Evolutionary conservation across 2,329 filamentous ascomycete species (phyloP), one percentile per base, ranked within the genome.

Genomic region (Aspergillus awamori): DNA sequence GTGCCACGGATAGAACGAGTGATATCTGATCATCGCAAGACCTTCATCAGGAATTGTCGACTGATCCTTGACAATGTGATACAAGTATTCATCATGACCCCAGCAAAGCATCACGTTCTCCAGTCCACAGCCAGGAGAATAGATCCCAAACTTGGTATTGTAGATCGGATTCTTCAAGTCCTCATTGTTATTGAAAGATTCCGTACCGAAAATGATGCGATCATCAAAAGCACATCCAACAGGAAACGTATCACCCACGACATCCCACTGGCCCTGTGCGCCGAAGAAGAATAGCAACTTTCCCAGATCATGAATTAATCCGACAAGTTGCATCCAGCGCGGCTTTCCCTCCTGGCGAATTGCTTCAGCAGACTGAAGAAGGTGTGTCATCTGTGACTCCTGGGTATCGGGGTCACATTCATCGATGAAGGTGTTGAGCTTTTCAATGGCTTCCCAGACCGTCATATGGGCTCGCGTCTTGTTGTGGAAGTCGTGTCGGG

Each of bases 1-100:
- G 79, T 96, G 93, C 93, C 92, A 97, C 13, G 93, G 89, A 79
- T 97, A 97, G 79, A 96, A 96, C 5, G 88, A 92, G 80, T 97
- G 93, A 79, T 96, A 96, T 59, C 93, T 83, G 75, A 97, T 95
- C 91, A 97, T 96, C 63, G 92, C 93, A 10, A 97, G 84, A 0
- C 89, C 90, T 83, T 96, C 92, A 49, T 85, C 83, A 0, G 93
- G 93, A 47, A 97, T 83, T 0, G 82, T 89, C 52, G 86, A 89
- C 82, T 96, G 92, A 64, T 90, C 89, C 81, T 92, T 93, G 78
- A 91, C 87, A 63, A 96, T 88, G 71, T 92, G 88, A 81, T 96
- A 96, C 36, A 79, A 70, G 59, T 79, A 79, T 66, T 79, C 77
- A 45, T 79, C 77, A 54, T 79, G 77, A 15, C 93, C 93, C 92